phyloP scores from a whole-genome alignment of 2,329 filamentous ascomycete genomes.

The Trichoderma atroviride region DNA sequence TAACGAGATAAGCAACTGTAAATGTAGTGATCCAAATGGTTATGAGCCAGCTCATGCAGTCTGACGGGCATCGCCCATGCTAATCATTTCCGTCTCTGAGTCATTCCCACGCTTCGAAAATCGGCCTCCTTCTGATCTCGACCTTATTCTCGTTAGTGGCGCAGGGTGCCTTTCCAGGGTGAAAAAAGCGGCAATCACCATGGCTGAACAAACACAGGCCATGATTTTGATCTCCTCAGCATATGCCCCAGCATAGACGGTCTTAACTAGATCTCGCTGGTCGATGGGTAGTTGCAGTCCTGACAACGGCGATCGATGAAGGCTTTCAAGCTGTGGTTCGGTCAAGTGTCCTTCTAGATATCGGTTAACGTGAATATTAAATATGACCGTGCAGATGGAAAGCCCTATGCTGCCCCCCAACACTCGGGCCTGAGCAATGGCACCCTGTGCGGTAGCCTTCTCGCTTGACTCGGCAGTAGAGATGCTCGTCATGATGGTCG shows the following conservation, averaged over 20 bases:
- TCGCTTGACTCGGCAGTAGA: conserved; percentile 51
- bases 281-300: conserved; percentile 40
- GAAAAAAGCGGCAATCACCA: conserved; percentile 49
- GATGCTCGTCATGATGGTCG: conserved; percentile 60
- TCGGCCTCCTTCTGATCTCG: conserved; percentile 36
- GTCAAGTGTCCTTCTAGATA: conserved; percentile 44
- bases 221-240: conserved; percentile 51
- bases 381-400: conserved; percentile 60
- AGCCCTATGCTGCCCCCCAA: conserved; percentile 63
- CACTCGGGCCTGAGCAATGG: conserved; percentile 61
- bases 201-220: conserved; percentile 47
- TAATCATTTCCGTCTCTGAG: conserved; percentile 43
- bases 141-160: conserved; percentile 39
- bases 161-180: conserved; percentile 49
- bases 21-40: not conserved
- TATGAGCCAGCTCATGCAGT: conserved; percentile 28
- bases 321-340: conserved; percentile 42
- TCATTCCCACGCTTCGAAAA: conserved; percentile 42
- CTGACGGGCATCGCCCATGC: conserved; percentile 33
- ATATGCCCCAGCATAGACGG: conserved; percentile 51
- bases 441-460: conserved; percentile 61
- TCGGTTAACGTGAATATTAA: conserved; percentile 50
- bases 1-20: not conserved
- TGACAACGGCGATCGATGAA: conserved; percentile 50
- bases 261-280: conserved; percentile 41